Evolutionary conservation across 1,284 basidiomycete genomes (phyloP), one percentile per base, ranked within the genome.

Genomic region (Hortiboletus rubellus): DNA sequence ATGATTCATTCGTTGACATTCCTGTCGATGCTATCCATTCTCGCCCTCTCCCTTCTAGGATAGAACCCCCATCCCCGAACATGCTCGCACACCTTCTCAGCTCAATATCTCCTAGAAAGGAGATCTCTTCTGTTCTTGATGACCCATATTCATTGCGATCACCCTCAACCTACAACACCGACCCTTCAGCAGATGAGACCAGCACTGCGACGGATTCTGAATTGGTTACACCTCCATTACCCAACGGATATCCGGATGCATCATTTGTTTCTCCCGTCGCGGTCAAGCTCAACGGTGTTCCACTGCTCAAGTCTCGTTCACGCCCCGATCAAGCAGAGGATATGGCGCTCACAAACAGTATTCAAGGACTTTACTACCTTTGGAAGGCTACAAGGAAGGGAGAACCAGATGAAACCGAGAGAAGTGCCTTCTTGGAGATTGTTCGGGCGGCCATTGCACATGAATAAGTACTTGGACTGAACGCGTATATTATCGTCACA

Each of bases 281-380:
- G 15, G 55, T 68, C 40, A 52, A 64, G 44, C 50, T 63, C 48
- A 48, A 65, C 14, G 54, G 54, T 8, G 38, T 52, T 22, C 18
- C 65, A 31, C 52, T 57, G 43, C 43, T 52, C 8, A 44, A 55
- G 14, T 53, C n/a, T 18, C 37, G 7, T 11, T 22, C 46, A 44
- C 51, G 17, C 37, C 22, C 30, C 3, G 22, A 22, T 33, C 45
- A 44, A 24, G 47, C 58, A 38, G 60, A 62, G 44, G 63, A 66
- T 36, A 60, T 50, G 37, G 61, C 63, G 14, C 54, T 64, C 15
- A 61, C 65, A 4, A 60, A 75, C 59, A 62, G 75, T 55, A 61
- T 76, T 65, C 73, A 68, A 63, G 57, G 75, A 49, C 54, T 74
- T 58, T 55, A 76, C 63, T 58, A 56, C 40, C 71, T 70, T 24